Evolutionary conservation across 2,329 filamentous ascomycete genomes (phyloP), one percentile per base, ranked within the genome.

Genomic region (Alternaria incomplexa): DNA sequence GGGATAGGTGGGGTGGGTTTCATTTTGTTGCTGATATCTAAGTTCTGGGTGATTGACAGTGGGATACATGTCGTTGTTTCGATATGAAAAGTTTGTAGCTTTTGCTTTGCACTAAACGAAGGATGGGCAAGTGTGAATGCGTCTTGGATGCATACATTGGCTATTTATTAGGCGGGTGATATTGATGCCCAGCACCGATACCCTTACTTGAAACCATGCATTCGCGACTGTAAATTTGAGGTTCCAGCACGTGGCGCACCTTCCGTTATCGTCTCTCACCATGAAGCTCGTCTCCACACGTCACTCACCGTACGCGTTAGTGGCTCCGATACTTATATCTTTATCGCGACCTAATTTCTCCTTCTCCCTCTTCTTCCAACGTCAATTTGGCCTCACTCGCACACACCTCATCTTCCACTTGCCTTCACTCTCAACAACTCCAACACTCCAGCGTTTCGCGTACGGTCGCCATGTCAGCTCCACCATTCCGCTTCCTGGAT

Each of bases 11-110:
- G 32, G 68, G 65, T 15, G 56, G 62, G 0, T 72, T 64, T 43
- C 64, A 70, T 23, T 67, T 70, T 56, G 65, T 72, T 0, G 26
- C 50, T 32, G 67, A 71, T 54, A 36, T 72, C 13, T 72, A 46
- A 25, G 28, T 6, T 13, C 15, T 23, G 28, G 20, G 3, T 25
- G 13, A 20, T 1, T 13, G 28, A 5, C 11, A 26, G 17, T 15
- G 20, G 22, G 13, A 12, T 17, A 5, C 8, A n/a, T 36, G 48
- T 52, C 48, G 30, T 52, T 25, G 30, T 52, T 36, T 40, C 30
- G 28, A 52, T 36, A 32, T 36, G 48, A n/a, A 28, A 36, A 52
- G 20, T 30, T 32, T 12, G 11, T 22, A 8, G 13, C 2, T 32
- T 2, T 23, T 11, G 15, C 20, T 23, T 22, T 11, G 28, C 13